These are phyloP conservation scores for Fusarium sp. DNA, from an alignment of 2,329 filamentous ascomycete species.

Conservation along the genomic window DNA sequence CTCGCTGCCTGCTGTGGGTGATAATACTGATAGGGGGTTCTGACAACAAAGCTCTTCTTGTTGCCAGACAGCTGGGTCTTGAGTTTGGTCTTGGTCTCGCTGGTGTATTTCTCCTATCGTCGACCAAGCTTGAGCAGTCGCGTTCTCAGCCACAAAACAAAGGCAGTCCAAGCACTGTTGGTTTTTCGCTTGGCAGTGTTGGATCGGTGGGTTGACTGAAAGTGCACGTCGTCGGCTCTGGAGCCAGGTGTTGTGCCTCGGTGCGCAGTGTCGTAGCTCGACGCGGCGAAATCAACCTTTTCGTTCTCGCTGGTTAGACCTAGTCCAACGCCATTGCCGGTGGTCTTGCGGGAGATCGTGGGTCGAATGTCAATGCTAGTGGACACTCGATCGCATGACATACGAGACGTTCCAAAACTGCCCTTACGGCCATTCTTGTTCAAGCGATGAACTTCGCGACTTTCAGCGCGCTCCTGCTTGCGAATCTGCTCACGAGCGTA, in stretches of 20 bases:
- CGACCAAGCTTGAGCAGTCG: conserved; percentile 57
- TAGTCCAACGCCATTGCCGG: conserved; percentile 36
- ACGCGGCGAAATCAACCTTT: conserved; percentile 60
- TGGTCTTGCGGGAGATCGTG: conserved; percentile 48
- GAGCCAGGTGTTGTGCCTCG: conserved; percentile 45
- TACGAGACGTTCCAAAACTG: conserved; percentile 51
- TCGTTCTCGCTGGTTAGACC: conserved; percentile 50
- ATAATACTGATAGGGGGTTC: conserved; percentile 26
- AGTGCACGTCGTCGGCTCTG: conserved; percentile 58
- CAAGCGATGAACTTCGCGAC: conserved; percentile 65
- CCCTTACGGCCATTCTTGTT: conserved; percentile 61
- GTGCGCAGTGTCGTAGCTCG: conserved; percentile 60
- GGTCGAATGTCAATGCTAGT: conserved; percentile 50
- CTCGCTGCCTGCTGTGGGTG: conserved; percentile 16
- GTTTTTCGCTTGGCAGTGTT: conserved; percentile 70
- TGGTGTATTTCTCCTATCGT: conserved; percentile 51
- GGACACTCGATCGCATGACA: conserved; percentile 51
- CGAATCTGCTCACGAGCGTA: conserved; percentile 69
- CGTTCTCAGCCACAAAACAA: conserved; percentile 74
- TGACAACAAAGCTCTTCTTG: conserved; percentile 25
- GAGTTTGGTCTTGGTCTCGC: conserved; percentile 34
- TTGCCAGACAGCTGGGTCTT: conserved; percentile 26
- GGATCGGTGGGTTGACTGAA: conserved; percentile 58
- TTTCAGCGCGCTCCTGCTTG: conserved; percentile 69
- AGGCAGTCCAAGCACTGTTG: conserved; percentile 71